Base-by-base conservation (phyloP, 306 rosid species). In the Parietaria judaica region DNA sequence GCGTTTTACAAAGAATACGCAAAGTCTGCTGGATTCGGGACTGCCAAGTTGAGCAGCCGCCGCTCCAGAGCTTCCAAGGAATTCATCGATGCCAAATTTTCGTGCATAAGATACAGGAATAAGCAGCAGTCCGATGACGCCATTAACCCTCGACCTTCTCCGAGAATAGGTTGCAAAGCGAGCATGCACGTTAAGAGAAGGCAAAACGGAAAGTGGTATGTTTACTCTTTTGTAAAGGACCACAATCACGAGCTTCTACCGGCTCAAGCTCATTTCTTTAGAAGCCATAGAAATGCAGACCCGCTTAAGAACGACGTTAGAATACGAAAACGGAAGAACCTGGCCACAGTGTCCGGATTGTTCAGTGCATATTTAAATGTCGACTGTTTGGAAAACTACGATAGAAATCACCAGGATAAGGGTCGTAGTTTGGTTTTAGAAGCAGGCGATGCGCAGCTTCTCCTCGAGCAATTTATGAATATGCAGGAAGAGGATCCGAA, bases 401-500 rank as follows among this genome's bases (percentile, higher is more conserved):
- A 52, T 6, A 64, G 67, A 53, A 66, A 72, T 51, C 50, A 53
- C 70, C 48, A 13, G 16, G 63, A 66, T 35, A 53, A 53, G 34
- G 56, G 59, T 54, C 57, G 45, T 3, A 60, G 60, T 59, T 68
- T 80, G 61, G 72, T 65, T 62, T 38, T 72, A 36, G 81, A 69
- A 10, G 74, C 66, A 72, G 78, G 78, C 46, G 79, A 76, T 73
- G 65, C 80, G 66, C 74, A 70, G 49, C 54, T 62, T 35, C 52
- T 80, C 73, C 64, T 76, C 6, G 79, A 66, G 57, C 66, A 73
- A 56, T 76, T 80, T 68, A 58, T 73, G 15, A 12, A 63, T 63
- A 76, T 80, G 81, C 82, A 76, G 56, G 72, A 73, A 56, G 82
- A 77, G 66, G 73, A 76, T 67, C 85, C 85, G 2, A 67, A 73